Base-by-base conservation (phyloP, 352 stramenopile genomes). In the Plasmopara muralis region DNA sequence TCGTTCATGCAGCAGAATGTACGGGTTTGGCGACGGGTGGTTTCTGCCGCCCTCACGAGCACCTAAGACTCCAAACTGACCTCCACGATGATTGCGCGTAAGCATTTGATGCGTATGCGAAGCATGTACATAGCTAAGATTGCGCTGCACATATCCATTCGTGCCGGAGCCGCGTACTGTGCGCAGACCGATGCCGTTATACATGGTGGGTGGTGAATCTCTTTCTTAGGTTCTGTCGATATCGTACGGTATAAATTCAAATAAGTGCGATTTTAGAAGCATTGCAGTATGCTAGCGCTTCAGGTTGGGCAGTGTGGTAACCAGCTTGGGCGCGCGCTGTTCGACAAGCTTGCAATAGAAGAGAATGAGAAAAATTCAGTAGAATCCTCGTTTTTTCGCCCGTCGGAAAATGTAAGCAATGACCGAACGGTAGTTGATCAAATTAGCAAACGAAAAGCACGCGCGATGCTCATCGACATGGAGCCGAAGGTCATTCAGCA, bases 111-210 rank as follows among this genome's bases (percentile, higher is more conserved):
- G 74, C 51, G 80, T 76, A 57, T 78, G 77, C n/a, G 55, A 66
- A 25, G 78, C 67, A 43, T 81, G 77, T 50, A 95, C 80, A 49
- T 87, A 75, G 68, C 80, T 88, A 29, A 89, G 55, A 61, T 94
- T 95, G 41, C 72, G 64, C 70, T 94, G 83, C 47, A 94, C 84
- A 54, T 95, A 94, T 40, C 85, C 85, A 68, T 90, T 95, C 48
- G 85, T 95, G 58, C 83, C 83, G 39, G 82, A 92, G 53, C 85
- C 85, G 48, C 85, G 83, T 55, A 89, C 72, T 0, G 84, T 95
- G 50, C 72, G 68, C 28, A 95, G 66, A 6, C 85, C 85, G 46
- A 95, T 92, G 53, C 85, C 85, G 70, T 95, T 95, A 66, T 95
- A 95, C 85, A 95, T 95, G 50, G 7, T 37, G 15, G 18, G 34